These are phyloP conservation scores for Petunia secreta DNA, from an alignment of 257 asterid species.

Conservation along the genomic window DNA sequence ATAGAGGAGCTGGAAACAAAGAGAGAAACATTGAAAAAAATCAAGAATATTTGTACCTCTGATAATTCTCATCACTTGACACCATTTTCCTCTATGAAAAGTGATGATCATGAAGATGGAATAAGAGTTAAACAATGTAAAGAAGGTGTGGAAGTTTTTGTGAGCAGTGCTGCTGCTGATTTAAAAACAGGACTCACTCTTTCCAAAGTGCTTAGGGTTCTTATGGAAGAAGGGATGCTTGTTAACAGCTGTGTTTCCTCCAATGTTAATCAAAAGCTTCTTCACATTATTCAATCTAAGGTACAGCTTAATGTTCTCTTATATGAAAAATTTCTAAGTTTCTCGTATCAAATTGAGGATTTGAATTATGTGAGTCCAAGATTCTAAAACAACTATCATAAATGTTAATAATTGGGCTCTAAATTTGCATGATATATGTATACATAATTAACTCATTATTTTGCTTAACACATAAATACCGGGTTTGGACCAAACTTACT, in stretches of 20 bases:
- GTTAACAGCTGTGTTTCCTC: slow-evolving; percentile 29
- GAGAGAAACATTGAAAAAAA: not conserved
- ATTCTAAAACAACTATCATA: no score
- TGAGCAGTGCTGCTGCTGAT: not conserved
- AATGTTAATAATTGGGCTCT: no score
- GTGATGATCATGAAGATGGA: not conserved
- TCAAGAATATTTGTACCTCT: not conserved
- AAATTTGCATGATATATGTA: no score
- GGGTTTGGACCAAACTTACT: no score
- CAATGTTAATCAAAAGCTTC: slow-evolving; percentile 15
- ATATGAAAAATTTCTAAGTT: no score
- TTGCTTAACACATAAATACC: no score
- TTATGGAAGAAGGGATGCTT: slow-evolving; percentile 34
- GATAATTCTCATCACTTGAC: not conserved
- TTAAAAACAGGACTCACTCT: slow-evolving; percentile 13
- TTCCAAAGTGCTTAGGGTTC: slow-evolving; percentile 26
- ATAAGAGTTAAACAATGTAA: slow-evolving; percentile 25
- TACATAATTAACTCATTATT: no score
- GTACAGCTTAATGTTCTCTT: not conserved
- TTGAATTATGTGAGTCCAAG: no score
- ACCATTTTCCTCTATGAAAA: not conserved
- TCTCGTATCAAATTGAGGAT: no score
- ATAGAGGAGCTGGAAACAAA: slow-evolving; percentile 5
- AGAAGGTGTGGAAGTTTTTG: slow-evolving; percentile 15
- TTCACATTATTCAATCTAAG: slow-evolving; percentile 32